Evolutionary conservation across 2,329 filamentous ascomycete genomes (phyloP).

Genomic region (Ophiostoma sp.): DNA sequence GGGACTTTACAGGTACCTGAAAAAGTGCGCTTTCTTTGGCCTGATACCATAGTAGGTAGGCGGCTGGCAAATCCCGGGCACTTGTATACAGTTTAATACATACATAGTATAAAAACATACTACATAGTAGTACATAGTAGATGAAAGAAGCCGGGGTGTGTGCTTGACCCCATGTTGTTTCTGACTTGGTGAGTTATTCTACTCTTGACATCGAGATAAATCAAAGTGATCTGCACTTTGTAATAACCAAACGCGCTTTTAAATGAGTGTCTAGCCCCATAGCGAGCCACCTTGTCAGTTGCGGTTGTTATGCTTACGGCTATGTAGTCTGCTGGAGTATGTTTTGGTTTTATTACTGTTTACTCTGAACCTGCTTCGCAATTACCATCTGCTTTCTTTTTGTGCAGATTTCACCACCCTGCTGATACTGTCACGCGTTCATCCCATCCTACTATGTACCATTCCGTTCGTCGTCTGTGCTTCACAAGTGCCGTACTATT

Average conservation of each 20-base stretch:
- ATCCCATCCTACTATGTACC: background rate
- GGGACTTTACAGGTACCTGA: too few relatives aligned
- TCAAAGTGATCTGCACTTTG: slow-evolving; percentile 3
- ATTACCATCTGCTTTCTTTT: background rate
- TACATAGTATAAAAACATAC: too few relatives aligned
- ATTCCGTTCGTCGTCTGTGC: background rate
- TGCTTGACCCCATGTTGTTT: background rate
- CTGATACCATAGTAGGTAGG: too few relatives aligned
- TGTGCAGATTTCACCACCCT: background rate
- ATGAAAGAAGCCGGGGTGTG: background rate
- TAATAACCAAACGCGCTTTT: slow-evolving; percentile 2
- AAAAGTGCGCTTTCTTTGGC: too few relatives aligned
- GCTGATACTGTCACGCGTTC: background rate
- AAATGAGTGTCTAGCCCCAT: slow-evolving; percentile 12
- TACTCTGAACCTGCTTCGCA: background rate
- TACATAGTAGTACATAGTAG: background rate
- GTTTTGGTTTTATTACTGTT: background rate
- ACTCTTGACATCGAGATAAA: slow-evolving; percentile 2
- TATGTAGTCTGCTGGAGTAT: background rate
- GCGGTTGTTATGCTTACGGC: too few relatives aligned
- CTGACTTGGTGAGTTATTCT: background rate
- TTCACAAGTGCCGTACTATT: background rate
- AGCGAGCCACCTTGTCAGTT: background rate
- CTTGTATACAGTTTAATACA: background rate
- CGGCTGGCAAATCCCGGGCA: background rate